Base-by-base conservation (phyloP, 2,329 filamentous ascomycete species). In the Aspergillus pseudonomiae region DNA sequence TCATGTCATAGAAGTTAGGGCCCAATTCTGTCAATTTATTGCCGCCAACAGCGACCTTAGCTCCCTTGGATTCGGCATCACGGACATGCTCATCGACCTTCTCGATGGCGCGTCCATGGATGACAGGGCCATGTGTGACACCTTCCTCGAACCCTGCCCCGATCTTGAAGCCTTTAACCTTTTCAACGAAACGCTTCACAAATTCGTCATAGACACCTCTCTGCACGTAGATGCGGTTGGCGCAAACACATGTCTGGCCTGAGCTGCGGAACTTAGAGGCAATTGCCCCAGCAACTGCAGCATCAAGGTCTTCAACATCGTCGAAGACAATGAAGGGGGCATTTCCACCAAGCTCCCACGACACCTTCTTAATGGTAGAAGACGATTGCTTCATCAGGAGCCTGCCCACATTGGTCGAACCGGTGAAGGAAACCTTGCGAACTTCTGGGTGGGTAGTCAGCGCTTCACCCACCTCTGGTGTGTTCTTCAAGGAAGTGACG, bases 291-390 rank as follows among this genome's bases (percentile, higher is more conserved):
- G 88, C 82, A 1, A 98, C 93, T 2, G 95, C 95, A 5, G 83
- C 81, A 63, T 97, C 94, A 24, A 98, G 81, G 74, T 98, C 92
- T 24, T 94, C 92, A 19, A 78, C 77, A 73, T 98, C 94, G 73
- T 98, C 93, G 74, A 98, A 98, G 39, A 98, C 93, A 69, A 98
- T 97, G 76, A 97, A 96, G 1, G 94, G 94, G 0, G 94, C 92
- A 77, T 98, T 98, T 55, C 94, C 95, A 60, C 94, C 94, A 1
- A 98, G 89, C 77, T 98, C 94, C 77, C 97, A 91, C 0, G 92
- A 95, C 1, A 92, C 83, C 75, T 92, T 92, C 85, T 98, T 98
- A 32, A 93, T 81, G 0, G 93, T 97, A 46, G 87, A 85, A 0
- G 93, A 88, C 12, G 91, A 90, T 79, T 97, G 94, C 82, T 91